A percentile compares a stretch with the other conserved stretches of the same genome.
Conservation (phyloP, 352 stramenopile species). For the Pythium monospermum region DNA sequence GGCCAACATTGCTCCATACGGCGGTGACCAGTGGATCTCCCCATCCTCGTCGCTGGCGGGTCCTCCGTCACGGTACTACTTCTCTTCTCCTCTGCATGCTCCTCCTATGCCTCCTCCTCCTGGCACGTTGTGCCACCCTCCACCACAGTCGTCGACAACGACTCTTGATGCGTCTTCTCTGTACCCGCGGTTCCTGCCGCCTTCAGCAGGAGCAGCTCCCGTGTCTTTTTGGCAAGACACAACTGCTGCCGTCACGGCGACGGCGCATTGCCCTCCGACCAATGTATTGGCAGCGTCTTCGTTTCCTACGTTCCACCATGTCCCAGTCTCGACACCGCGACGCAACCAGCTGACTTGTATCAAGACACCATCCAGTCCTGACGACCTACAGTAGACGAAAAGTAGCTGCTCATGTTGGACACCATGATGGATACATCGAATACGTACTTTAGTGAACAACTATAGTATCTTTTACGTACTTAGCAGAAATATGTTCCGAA, state of each 20-base stretch:
- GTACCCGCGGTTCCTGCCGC: slow-evolving; percentile 18
- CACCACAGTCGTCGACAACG: background rate
- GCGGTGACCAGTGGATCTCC: too few relatives aligned
- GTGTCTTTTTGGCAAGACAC: slow-evolving; percentile 19
- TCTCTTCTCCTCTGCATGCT: slow-evolving; percentile 17
- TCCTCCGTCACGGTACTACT: slow-evolving; percentile 49
- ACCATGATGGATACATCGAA: too few relatives aligned
- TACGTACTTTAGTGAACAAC: too few relatives aligned
- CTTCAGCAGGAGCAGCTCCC: slow-evolving; percentile 8
- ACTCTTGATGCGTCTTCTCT: too few relatives aligned
- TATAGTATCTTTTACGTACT: too few relatives aligned
- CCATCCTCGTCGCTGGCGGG: background rate
- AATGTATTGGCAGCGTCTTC: background rate
- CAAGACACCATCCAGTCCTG: too few relatives aligned
- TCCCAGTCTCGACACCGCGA: too few relatives aligned
- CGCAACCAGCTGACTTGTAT: too few relatives aligned
- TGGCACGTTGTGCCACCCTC: background rate
- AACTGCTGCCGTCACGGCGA: background rate
- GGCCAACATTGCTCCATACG: slow-evolving; percentile 3
- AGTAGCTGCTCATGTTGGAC: too few relatives aligned
- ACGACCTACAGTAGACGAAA: too few relatives aligned
- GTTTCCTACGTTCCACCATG: too few relatives aligned
- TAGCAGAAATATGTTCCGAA: slow-evolving; percentile 4
- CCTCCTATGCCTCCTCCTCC: slow-evolving; percentile 16
- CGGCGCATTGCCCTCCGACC: too few relatives aligned